Percentiles rank a stretch among this genome's conserved stretches.
These are phyloP conservation scores for Emericellopsis terricola DNA, from an alignment of 495 filamentous ascomycete species.

Conservation along the genomic window DNA sequence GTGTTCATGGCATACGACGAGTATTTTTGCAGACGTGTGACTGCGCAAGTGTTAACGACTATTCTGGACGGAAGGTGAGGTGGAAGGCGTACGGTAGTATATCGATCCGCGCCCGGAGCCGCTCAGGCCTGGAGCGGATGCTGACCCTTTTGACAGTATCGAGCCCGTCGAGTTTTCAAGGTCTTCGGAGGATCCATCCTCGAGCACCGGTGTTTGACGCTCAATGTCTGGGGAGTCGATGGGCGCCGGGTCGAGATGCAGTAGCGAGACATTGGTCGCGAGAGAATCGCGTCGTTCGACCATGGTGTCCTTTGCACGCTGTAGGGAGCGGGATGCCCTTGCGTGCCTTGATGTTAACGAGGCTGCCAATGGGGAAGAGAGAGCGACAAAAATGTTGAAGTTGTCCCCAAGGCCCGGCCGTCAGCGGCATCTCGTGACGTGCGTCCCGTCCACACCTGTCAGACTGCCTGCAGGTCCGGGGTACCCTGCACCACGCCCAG, in stretches of 20 bases:
- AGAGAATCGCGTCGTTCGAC: conserved; percentile 21
- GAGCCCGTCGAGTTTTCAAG: conserved; percentile 9
- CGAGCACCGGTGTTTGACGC: conserved; percentile 38
- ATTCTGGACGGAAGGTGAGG: conserved; percentile 3
- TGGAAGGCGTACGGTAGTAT: conserved; percentile 36
- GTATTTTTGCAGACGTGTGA: conserved; percentile 67
- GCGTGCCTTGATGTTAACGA: too few species aligned
- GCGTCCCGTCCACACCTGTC: too few species aligned
- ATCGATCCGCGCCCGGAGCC: conserved; percentile 33
- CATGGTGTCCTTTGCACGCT: background rate
- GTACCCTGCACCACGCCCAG: too few species aligned
- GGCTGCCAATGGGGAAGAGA: too few species aligned
- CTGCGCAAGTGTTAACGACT: conserved; percentile 20
- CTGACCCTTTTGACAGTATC: conserved; percentile 8
- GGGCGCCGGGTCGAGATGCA: conserved; percentile 66
- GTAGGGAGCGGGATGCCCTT: too few species aligned
- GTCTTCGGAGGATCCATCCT: conserved; percentile 11
- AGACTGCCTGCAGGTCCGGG: background rate
- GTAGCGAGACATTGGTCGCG: conserved; percentile 43
- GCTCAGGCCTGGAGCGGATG: conserved; percentile 34
- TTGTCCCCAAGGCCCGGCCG: too few species aligned
- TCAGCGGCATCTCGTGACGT: too few species aligned
- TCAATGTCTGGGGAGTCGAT: conserved; percentile 42
- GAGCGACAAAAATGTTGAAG: too few species aligned
- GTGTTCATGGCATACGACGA: conserved; percentile 71